Percentiles rank a stretch among this genome's conserved stretches.
phyloP scores from a whole-genome alignment of 139 green algal genomes.

The Coelastrella sp. region DNA sequence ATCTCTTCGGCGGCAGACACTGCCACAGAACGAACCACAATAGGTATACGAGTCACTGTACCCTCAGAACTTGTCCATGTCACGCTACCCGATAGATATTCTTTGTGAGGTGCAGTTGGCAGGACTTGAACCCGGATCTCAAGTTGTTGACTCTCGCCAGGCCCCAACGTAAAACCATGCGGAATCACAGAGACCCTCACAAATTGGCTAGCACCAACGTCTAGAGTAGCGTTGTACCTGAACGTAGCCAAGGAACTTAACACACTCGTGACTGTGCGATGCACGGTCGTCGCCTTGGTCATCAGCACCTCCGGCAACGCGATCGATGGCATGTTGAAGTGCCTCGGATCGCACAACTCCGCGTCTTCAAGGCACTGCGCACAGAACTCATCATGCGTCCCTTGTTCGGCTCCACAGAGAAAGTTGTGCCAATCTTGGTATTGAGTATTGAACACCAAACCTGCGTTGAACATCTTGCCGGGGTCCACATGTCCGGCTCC shows the following conservation, averaged over 20 bases:
- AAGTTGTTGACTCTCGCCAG: neutral
- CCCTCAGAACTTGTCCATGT: neutral
- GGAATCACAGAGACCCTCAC: neutral
- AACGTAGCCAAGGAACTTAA: neutral
- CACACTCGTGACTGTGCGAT: neutral
- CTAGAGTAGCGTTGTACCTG: neutral
- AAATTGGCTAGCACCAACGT: neutral
- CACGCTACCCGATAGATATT: neutral
- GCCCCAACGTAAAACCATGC: neutral
- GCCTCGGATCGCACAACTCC: neutral
- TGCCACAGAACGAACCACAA: neutral
- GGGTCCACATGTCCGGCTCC: conserved; percentile 27
- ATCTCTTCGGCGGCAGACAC: neutral
- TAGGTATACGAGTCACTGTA: neutral
- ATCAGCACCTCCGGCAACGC: neutral
- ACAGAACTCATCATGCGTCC: neutral
- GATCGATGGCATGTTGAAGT: neutral
- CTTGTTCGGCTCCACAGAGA: neutral
- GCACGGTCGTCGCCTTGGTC: neutral
- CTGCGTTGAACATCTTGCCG: neutral
- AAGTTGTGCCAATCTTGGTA: neutral
- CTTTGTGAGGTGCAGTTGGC: neutral
- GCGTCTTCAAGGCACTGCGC: neutral
- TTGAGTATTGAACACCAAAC: neutral
- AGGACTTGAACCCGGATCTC: neutral